Base-by-base conservation (phyloP, 2,329 filamentous ascomycete species). In the Chrysoporthe cubensis region DNA sequence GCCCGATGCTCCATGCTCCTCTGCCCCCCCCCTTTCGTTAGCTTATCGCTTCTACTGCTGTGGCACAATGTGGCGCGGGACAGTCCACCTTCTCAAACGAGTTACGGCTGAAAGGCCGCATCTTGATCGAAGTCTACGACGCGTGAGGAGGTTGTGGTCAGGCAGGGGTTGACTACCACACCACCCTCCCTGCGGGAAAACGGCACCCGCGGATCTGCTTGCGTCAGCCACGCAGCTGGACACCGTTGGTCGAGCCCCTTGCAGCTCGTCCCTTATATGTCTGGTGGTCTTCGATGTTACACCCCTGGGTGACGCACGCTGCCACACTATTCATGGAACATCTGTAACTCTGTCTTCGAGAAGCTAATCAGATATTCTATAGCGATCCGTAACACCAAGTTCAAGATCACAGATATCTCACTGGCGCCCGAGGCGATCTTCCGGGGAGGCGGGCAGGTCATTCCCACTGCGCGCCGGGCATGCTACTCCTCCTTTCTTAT, bases 341-440 rank as follows among this genome's bases (percentile, higher is more conserved):
- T 21, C 18, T 60, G 56, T 58, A 58, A 42, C 46, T 61, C 48
- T 66, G 48, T 44, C 54, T 64, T 56, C 42, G 26, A 43, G 59
- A 56, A 71, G 44, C 63, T 67, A 64, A 62, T 46, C 61, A 11
- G 43, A 11, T 44, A 4, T 3, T 18, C 14, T 57, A 52, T 75
- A 93, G 91, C 96, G 44, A 98, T 99, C 76, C 94, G 96, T 74
- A 99, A 99, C 80, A 93, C 93, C 73, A 97, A 97, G 77, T 99
- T 99, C 86, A 93, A 94, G 77, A 89, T 99, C 75, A 98, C 94
- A 70, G 95, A 98, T 76, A 88, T 97, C 65, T 85, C 91, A 54
- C 86, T 99, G 26, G 95, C 94, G 13, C 86, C 89, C 63, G 94
- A 98, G 80, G 91, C 95, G 63, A 98, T 99, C 76, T 97, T 94